phyloP scores from a whole-genome alignment of 768 basidiomycete species.

The Coprinopsis marcescibilis region DNA sequence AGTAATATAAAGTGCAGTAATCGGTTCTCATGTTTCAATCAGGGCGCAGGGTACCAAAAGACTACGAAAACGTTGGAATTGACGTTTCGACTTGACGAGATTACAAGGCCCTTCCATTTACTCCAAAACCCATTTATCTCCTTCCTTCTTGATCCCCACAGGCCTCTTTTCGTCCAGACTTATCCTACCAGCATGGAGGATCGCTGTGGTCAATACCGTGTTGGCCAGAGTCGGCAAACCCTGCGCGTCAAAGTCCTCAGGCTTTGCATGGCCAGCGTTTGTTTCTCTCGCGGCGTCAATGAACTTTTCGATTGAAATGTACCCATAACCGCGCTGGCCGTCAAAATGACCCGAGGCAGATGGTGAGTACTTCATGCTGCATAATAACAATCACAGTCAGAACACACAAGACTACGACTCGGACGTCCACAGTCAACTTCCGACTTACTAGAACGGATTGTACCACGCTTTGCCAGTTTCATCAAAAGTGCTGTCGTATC shows the following conservation, averaged over 20 bases:
- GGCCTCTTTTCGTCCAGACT: constrained; percentile 86
- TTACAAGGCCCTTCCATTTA: constrained; percentile 24
- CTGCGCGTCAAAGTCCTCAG: constrained; percentile 70
- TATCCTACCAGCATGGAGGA: constrained; percentile 86
- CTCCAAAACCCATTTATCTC: constrained; percentile 62
- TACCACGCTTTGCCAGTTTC: constrained; percentile 80
- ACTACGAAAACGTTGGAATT: too few relatives aligned
- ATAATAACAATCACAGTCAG: not conserved
- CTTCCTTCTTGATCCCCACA: constrained; percentile 68
- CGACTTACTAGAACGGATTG: constrained; percentile 85
- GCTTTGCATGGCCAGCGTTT: constrained; percentile 61
- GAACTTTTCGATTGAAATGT: constrained; percentile 90
- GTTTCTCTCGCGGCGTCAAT: constrained; percentile 77
- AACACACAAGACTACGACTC: too few relatives aligned
- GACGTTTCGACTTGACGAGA: too few relatives aligned
- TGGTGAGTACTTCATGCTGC: constrained; percentile 90
- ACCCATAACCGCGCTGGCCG: constrained; percentile 89
- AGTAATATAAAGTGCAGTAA: too few relatives aligned
- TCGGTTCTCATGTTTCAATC: too few relatives aligned
- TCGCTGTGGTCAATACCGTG: constrained; percentile 82
- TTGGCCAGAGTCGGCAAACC: constrained; percentile 87
- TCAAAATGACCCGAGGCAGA: constrained; percentile 91
- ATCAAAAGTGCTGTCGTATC: constrained; percentile 86
- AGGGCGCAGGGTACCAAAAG: too few relatives aligned
- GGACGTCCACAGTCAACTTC: not conserved